Evolutionary conservation across 805 yeast species (phyloP).

Genomic region (Maudiozyma saulgeensis): DNA sequence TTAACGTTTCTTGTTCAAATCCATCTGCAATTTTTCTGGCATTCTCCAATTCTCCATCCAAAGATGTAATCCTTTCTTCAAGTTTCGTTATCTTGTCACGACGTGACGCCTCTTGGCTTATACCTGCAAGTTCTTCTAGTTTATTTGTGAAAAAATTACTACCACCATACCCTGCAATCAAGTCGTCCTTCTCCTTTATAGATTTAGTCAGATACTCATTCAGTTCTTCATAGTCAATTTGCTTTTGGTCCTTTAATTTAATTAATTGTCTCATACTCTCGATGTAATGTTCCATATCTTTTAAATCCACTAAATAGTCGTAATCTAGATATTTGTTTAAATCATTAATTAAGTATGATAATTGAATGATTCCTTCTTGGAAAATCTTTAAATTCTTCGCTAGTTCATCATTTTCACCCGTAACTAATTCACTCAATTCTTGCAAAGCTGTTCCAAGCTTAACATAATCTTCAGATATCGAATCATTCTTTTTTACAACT

Average conservation of each 20-base stretch:
- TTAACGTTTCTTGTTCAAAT: constrained; percentile 47
- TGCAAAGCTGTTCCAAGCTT: constrained; percentile 61
- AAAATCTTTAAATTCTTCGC: constrained; percentile 34
- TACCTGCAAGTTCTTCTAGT: constrained; percentile 53
- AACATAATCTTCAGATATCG: constrained; percentile 61
- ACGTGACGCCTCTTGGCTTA: constrained; percentile 47
- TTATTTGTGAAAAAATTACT: constrained; percentile 46
- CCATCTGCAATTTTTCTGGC: constrained; percentile 43
- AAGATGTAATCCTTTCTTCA: constrained; percentile 39
- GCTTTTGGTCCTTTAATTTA: constrained; percentile 82
- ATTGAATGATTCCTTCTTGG: constrained; percentile 37
- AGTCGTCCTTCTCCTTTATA: constrained; percentile 48
- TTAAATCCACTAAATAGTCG: constrained; percentile 70
- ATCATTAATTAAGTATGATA: constrained; percentile 34
- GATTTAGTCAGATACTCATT: constrained; percentile 71
- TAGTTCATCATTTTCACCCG: constrained; percentile 24
- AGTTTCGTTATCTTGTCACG: constrained; percentile 43
- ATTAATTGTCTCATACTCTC: constrained; percentile 56
- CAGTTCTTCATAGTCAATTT: constrained; percentile 80
- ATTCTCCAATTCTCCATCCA: constrained; percentile 40
- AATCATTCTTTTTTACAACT: constrained; percentile 62
- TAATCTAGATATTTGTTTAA: constrained; percentile 55
- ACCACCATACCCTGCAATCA: constrained; percentile 44
- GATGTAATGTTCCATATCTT: constrained; percentile 80
- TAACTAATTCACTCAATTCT: constrained; percentile 54